Conservation (phyloP, 2,329 filamentous ascomycete genomes). For the Metarhizium robertsii region DNA sequence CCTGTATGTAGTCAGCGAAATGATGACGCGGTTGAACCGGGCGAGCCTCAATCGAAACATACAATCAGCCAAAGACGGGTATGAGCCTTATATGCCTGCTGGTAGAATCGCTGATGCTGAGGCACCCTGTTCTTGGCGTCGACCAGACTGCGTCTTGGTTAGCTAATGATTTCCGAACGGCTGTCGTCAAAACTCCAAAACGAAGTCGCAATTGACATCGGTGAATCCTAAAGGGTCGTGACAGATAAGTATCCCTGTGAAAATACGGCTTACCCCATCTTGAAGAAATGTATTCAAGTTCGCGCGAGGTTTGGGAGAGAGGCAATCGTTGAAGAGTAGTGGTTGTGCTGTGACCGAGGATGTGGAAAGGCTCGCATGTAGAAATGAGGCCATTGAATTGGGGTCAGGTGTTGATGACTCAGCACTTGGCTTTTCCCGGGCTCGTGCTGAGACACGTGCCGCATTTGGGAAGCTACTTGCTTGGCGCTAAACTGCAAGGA, state of each 20-base stretch:
- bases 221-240: not conserved
- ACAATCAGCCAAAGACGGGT: constrained; percentile 72
- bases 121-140: constrained; percentile 71
- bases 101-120: constrained; percentile 65
- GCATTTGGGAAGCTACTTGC: not conserved
- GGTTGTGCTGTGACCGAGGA: constrained; percentile 17
- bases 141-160: constrained; percentile 39
- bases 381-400: constrained; percentile 30
- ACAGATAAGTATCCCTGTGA: too few relatives aligned
- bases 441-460: not conserved
- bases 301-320: constrained; percentile 13
- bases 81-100: constrained; percentile 60
- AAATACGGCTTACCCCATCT: constrained; percentile 28
- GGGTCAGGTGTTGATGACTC: constrained; percentile 24
- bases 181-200: not conserved
- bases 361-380: constrained; percentile 19
- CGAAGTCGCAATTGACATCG: not conserved
- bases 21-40: not conserved
- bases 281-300: constrained; percentile 20
- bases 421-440: constrained; percentile 13
- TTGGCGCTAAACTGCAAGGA: not conserved
- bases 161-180: constrained; percentile 5
- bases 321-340: constrained; percentile 15
- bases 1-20: constrained; percentile 30
- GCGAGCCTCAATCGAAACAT: constrained; percentile 26